Evolutionary conservation across 2,329 filamentous ascomycete species (phyloP).

Genomic region (Nemania sp.): DNA sequence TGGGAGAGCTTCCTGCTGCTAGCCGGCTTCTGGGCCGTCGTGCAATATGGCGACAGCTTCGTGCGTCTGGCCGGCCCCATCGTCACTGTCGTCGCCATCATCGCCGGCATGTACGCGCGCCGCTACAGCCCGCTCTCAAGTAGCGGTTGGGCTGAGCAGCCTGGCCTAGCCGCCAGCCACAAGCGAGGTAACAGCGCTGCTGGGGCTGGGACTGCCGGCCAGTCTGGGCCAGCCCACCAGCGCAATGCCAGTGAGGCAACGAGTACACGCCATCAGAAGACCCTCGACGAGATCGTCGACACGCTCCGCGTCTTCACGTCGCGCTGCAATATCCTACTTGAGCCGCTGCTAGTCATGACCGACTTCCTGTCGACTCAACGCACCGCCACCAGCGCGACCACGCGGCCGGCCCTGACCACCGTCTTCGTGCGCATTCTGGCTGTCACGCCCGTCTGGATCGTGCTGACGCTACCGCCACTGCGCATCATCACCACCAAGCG

Average conservation of each 20-base stretch:
- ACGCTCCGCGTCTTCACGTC: constrained; percentile 88
- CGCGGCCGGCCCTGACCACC: constrained; percentile 83
- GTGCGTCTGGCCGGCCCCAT: constrained; percentile 82
- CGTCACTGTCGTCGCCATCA: constrained; percentile 76
- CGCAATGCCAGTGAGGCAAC: constrained; percentile 59
- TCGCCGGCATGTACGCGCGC: constrained; percentile 88
- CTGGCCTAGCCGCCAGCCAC: constrained; percentile 27
- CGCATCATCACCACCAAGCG: constrained; percentile 85
- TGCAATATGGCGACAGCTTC: constrained; percentile 84
- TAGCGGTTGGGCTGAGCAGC: constrained; percentile 67
- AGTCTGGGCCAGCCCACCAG: constrained; percentile 43
- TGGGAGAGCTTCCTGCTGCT: constrained; percentile 97
- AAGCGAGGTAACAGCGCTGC: constrained; percentile 40
- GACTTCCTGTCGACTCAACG: constrained; percentile 91
- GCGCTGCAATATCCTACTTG: constrained; percentile 87
- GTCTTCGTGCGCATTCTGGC: constrained; percentile 88
- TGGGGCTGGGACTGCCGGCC: constrained; percentile 32
- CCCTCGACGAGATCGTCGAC: constrained; percentile 94
- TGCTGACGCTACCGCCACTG: constrained; percentile 78
- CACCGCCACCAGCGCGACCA: constrained; percentile 89
- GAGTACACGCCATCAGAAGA: constrained; percentile 83
- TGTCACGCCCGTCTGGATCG: constrained; percentile 85
- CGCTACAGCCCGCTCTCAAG: constrained; percentile 89
- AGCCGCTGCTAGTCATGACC: constrained; percentile 84
- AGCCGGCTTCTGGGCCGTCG: constrained; percentile 79